Base-by-base conservation (phyloP, 2,329 filamentous ascomycete species). In the Fusarium pseudograminearum region DNA sequence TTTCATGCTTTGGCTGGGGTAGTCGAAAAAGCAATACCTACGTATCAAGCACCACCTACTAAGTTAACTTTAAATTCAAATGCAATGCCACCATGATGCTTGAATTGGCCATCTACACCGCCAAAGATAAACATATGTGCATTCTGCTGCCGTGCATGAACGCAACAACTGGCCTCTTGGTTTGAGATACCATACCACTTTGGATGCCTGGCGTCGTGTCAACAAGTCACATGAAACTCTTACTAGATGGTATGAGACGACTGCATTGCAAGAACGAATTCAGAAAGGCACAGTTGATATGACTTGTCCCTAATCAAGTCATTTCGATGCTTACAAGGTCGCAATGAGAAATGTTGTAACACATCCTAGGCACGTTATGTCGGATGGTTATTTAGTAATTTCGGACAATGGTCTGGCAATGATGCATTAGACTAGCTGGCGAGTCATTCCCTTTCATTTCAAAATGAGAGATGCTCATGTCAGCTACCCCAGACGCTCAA, bases 31-130 rank as follows among this genome's bases (percentile, higher is more conserved):
- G 57, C 65, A 72, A 73, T 48, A 30, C 28, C 10, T 30, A 12
- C 11, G 28, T 30, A 52, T 63, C 52, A 56, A 68, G 55, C 51
- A 44, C n/a, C 20, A 38, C 33, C 16, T 18, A 34, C 34, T 57
- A 57, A 56, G 57, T 38, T 56, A 22, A 47, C 51, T 48, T 51
- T 42, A 62, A 34, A 52, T 28, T 31, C 38, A 61, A 45, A 41
- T 61, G 45, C n/a, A 40, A 40, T 40, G n/a, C 36, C n/a, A 40
- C 45, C 41, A 54, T 60, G 46, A 48, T 64, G 54, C 54, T 70
- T 64, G 54, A 47, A 51, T 33, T 51, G 15, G 15, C n/a, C 67
- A 57, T 68, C 67, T 65, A 70, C 67, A 70, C 67, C 67, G 67
- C 67, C 67, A 70, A 65, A 70, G 67, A 68, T 64, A 57, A 42